Evolutionary conservation across 208 protist genomes (phyloP), one percentile per base, ranked within the genome.

Genomic region (Strigomonas galati): DNA sequence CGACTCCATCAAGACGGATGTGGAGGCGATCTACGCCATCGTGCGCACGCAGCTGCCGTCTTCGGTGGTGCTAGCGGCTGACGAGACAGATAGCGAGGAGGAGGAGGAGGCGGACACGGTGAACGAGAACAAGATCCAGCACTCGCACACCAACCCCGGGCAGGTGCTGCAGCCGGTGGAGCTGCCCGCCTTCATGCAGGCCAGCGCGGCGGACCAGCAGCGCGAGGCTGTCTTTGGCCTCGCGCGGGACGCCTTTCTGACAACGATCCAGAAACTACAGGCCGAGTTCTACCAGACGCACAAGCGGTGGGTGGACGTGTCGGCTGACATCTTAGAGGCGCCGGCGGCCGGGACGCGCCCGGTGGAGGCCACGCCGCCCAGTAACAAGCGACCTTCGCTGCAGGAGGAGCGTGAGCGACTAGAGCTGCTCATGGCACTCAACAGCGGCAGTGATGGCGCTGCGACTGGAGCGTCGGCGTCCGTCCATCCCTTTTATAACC

Each of bases 291-390:
- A 79, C 69, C 72, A 69, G 5, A 56, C 85, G 67, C 82, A 96
- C 68, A 73, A 62, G 26, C 84, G 87, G 19, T 96, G 91, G 88
- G 80, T 94, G 17, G 91, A 96, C 9, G 87, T 91, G 51, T 86
- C 91, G 14, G 71, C 61, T 10, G 76, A 81, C 31, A 30, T 82
- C 17, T 70, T 92, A 14, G 81, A 88, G 21, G 15, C 53, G 1
- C 46, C 48, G 44, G 14, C 21, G 0, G 65, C 14, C 14, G 62
- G 49, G 27, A 0, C 59, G 26, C 15, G 46, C 28, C 44, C 58
- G 32, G 32, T 37, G 32, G 32, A 37, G 6, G 32, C 32, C 6
- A 37, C 32, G 32, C 32, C 32, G 32, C 32, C 32, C 2, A 37
- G 32, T 9, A 37, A 37, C 32, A 37, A 37, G 32, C 0, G 31